A percentile compares a stretch with the other conserved stretches of the same genome.
These are phyloP conservation scores for Silybum marianum DNA, from an alignment of 129 eudicot genomes.

Conservation along the genomic window DNA sequence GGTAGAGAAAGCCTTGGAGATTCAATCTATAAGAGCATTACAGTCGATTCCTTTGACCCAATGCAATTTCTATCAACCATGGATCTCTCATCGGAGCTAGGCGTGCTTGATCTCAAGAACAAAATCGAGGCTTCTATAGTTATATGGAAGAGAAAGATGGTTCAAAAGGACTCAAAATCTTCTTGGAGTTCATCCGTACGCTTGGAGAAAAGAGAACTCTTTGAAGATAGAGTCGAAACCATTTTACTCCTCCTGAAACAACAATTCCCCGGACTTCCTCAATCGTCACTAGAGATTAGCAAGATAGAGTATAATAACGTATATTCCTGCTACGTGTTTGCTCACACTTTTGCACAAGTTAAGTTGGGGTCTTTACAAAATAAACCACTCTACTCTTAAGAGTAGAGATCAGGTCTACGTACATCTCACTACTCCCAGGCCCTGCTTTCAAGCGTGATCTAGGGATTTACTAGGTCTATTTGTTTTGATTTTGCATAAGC, in stretches of 20 bases:
- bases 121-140: constrained; percentile 88
- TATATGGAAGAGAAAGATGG: constrained; percentile 84
- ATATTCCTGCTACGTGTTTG: neutral
- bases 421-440: neutral
- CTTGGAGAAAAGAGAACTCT: constrained; percentile 76
- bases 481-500: constrained; percentile 4
- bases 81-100: constrained; percentile 76
- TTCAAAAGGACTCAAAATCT: constrained; percentile 64
- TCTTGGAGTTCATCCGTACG: constrained; percentile 74
- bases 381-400: neutral
- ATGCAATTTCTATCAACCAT: constrained; percentile 62
- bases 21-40: constrained; percentile 64
- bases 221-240: constrained; percentile 87
- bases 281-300: constrained; percentile 77
- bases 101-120: constrained; percentile 75
- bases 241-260: constrained; percentile 74
- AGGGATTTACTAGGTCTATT: neutral
- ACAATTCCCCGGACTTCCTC: constrained; percentile 77
- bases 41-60: constrained; percentile 79
- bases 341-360: neutral
- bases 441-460: neutral
- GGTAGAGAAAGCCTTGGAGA: constrained; percentile 86
- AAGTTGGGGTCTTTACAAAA: neutral
- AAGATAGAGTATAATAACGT: constrained; percentile 64
- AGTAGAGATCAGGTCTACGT: neutral